A percentile compares a stretch with the other conserved stretches of the same genome.
Evolutionary conservation across 1,284 basidiomycete species (phyloP).

Genomic region (Ganoderma meredithae): DNA sequence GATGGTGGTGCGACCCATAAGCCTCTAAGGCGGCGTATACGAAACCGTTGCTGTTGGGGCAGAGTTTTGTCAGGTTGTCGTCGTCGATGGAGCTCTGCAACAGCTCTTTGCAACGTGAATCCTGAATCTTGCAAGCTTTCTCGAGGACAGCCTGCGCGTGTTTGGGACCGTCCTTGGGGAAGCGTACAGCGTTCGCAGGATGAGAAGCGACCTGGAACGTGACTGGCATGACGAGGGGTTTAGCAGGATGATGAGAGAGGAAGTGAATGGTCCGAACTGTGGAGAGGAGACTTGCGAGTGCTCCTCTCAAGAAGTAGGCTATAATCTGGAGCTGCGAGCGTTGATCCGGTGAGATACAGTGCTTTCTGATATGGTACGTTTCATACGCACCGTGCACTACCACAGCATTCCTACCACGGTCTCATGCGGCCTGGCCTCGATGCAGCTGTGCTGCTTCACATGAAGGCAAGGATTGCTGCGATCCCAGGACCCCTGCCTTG

Average conservation of each 20-base stretch:
- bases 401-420: no score
- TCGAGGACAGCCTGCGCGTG: neutral
- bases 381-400: no score
- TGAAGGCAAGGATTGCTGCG: no score
- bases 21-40: neutral
- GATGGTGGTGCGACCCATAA: constrained; percentile 81
- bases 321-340: no score
- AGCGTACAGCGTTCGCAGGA: neutral
- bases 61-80: neutral
- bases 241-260: neutral
- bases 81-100: neutral
- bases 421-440: no score
- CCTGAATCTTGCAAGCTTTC: neutral
- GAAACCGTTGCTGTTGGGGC: neutral
- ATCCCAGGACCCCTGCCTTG: no score
- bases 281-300: neutral
- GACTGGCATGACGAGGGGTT: neutral
- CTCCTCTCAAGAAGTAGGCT: no score
- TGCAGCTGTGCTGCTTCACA: no score
- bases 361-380: no score
- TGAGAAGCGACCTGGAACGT: constrained; percentile 2
- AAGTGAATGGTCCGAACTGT: neutral
- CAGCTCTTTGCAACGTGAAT: neutral
- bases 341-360: no score
- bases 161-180: neutral